Base-by-base conservation (phyloP, 768 basidiomycete genomes). In the Podaxis mareebaensis region DNA sequence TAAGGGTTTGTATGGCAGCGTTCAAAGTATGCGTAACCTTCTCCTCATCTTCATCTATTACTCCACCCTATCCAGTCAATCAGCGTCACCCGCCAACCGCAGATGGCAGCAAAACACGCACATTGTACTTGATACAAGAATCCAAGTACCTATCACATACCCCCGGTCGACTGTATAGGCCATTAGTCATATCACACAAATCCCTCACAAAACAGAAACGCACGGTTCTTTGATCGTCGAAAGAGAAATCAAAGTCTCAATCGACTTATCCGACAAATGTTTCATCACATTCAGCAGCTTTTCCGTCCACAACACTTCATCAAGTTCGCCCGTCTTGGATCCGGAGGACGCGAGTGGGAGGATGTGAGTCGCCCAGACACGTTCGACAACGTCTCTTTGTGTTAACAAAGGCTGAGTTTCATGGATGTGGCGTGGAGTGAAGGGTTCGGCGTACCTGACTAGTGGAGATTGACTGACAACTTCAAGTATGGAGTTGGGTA, bases 281-380 rank as follows among this genome's bases (percentile, higher is more conserved):
- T 80, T 80, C 85, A 95, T 88, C 0, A 88, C 87, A 42, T 82
- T 80, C 15, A 99, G 78, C 39, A 97, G 72, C 22, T 89, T 81
- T 68, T 97, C 95, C 0, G 92, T 92, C 96, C 96, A 99, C 0
- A 84, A 83, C 0, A 76, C 79, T 69, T 96, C 95, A 65, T 96
- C 93, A 3, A 89, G 76, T 30, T 91, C 90, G 33, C 72, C 74
- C 3, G 72, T 81, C 67, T 78, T 81, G 2, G 78, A 78, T 13
- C 78, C 78, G 4, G 83, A 81, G 5, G 81, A 70, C 0, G 81
- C 68, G 0, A 81, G 72, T 61, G 95, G 94, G 0, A 96, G 76
- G 56, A 99, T 85, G 65, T 87, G 85, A n/a, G 89, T 83, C n/a
- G 81, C 81, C 0, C 95, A 68, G 20, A 88, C 81, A 53, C 86